Evolutionary conservation across 1,139 yeast species (phyloP), one percentile per base, ranked within the genome.

Genomic region (Magnusiomyces sp.): DNA sequence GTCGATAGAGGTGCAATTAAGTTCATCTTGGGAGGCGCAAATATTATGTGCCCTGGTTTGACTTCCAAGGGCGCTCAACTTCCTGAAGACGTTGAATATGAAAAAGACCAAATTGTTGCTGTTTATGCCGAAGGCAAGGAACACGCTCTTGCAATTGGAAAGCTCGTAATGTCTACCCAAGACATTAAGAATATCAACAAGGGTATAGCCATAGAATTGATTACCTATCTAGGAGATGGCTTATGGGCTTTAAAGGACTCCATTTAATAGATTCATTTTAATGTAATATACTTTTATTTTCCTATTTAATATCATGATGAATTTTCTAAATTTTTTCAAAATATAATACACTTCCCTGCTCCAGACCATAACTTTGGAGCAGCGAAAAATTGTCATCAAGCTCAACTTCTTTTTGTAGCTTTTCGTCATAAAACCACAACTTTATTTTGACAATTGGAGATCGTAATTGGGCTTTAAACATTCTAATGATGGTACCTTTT

Each of bases 1-100:
- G 97, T 90, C 10, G 98, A 90, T 64, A 77, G 97, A 66, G 98
- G 98, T 52, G 98, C 97, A 48, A 89, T 90, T 64, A 90, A 90
- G 68, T 90, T 90, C 62, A 95, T 90, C 20, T 71, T 90, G 37
- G 84, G 95, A 1, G 97, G 97, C 50, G 97, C 97, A 34, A 89
- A 89, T 63, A 85, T 90, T 60, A 90, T 89, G 97, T 90, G 97
- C 69, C 97, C 97, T 4, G 98, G 98, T 27, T 74, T 90, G 57
- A 90, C 97, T 0, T 86, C 95, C 17, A 76, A 86, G 9, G 97
- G 97, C 43, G 97, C 95, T 31, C 68, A 72, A 52, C 72, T 90
- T 55, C 97, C 97, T 13, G 92, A 83, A 31, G 75, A 79, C 33
- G 73, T 77, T 31, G 75, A 77, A 17, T 68, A 58, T 75, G 61